These are phyloP conservation scores for Debaryomyces robertsiae DNA, from an alignment of 1,139 yeast genomes.

Conservation along the genomic window DNA sequence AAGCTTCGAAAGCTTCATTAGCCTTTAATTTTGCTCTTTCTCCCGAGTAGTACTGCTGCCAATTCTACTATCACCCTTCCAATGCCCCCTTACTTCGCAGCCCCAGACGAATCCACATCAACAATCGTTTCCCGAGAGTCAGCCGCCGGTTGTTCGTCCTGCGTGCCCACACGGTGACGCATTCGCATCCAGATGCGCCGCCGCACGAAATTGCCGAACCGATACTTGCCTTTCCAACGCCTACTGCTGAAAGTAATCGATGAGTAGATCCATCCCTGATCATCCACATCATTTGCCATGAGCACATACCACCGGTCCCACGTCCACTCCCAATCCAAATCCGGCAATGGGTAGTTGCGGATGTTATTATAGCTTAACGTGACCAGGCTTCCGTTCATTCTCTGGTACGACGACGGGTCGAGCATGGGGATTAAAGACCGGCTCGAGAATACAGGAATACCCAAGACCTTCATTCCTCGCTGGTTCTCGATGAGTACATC, in stretches of 20 bases:
- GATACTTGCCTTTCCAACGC: constrained; percentile 63
- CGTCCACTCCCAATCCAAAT: constrained; percentile 67
- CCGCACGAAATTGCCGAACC: constrained; percentile 57
- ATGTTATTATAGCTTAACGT: constrained; percentile 33
- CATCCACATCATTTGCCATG: constrained; percentile 73
- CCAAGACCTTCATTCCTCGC: constrained; percentile 67
- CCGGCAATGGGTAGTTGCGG: constrained; percentile 61
- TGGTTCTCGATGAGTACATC: constrained; percentile 66
- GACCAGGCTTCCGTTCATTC: constrained; percentile 31
- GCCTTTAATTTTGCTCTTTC: too few relatives aligned
- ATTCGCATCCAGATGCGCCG: constrained; percentile 63
- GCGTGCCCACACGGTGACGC: constrained; percentile 20
- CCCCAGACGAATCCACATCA: too few relatives aligned
- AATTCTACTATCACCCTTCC: too few relatives aligned
- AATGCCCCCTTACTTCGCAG: too few relatives aligned
- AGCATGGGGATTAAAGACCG: constrained; percentile 56
- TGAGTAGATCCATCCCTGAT: constrained; percentile 77
- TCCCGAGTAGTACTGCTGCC: too few relatives aligned
- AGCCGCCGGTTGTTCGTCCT: too few relatives aligned
- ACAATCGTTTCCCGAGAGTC: too few relatives aligned
- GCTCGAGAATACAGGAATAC: constrained; percentile 61
- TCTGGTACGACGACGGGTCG: constrained; percentile 58
- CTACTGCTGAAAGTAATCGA: constrained; percentile 45
- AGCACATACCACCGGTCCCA: constrained; percentile 76
- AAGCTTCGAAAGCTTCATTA: too few relatives aligned